A percentile compares a stretch with the other conserved stretches of the same genome.
Conservation (phyloP, 1,284 basidiomycete species). For the Ganoderma leucocontextum region DNA sequence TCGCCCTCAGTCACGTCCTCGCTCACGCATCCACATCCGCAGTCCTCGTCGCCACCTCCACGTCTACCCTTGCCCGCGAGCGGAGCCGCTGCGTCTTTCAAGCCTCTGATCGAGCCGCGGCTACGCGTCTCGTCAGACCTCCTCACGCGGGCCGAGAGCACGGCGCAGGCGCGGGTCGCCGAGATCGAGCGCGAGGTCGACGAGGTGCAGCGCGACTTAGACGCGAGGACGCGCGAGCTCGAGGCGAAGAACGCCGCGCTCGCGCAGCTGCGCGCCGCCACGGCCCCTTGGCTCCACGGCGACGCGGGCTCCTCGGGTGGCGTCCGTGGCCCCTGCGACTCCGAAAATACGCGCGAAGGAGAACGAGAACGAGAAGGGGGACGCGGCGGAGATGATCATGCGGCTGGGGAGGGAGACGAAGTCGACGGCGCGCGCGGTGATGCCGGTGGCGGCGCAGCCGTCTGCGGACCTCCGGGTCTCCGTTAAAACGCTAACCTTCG, state of each 20-base stretch:
- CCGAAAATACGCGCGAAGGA: background rate
- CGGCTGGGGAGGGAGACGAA: background rate
- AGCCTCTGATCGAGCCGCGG: background rate
- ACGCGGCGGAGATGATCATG: background rate
- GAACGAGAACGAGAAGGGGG: too few relatives aligned
- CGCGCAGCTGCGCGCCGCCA: slow-evolving; percentile 33
- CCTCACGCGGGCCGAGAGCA: slow-evolving; percentile 22
- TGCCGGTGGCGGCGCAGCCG: background rate
- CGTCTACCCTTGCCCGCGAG: background rate
- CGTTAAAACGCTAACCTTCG: background rate
- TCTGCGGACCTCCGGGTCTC: background rate
- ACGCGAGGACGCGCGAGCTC: slow-evolving; percentile 35
- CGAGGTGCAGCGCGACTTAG: slow-evolving; percentile 37
- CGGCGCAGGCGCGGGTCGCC: slow-evolving; percentile 22
- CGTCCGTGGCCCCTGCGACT: background rate
- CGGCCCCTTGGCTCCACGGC: slow-evolving; percentile 4
- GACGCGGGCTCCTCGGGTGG: background rate
- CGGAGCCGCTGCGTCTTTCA: slow-evolving; percentile 1
- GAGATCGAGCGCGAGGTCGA: slow-evolving; percentile 32
- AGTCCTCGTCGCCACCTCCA: slow-evolving; percentile 5
- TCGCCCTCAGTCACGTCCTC: slow-evolving; percentile 12
- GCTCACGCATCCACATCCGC: background rate
- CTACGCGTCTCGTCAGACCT: slow-evolving; percentile 14
- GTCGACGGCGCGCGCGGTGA: background rate
- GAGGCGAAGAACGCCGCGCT: slow-evolving; percentile 35